Base-by-base conservation (phyloP, 805 yeast species). In the Geotrichum ghanense region DNA sequence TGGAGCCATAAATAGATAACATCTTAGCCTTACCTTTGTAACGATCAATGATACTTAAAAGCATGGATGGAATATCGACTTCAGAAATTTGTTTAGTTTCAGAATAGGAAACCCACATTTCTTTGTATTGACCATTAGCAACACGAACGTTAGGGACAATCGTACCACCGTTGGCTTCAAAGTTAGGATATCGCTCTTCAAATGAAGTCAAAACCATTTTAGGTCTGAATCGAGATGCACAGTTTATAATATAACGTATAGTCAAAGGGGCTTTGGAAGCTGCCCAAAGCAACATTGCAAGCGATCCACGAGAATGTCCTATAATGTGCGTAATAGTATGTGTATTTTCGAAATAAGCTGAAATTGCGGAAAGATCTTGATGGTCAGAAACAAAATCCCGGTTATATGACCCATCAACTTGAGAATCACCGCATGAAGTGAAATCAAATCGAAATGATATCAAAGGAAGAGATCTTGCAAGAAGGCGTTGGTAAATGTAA, bases 391-490 rank as follows among this genome's bases (percentile, higher is more conserved):
- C 62, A 3, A 88, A 58, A 0, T 73, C 64, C 45, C 96, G 69
- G 0, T 89, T 90, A 1, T 45, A 43, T 1, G 59, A 55, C 44
- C 65, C 64, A 42, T 64, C 65, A n/a, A 70, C 79, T 21, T 75
- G 81, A 2, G 95, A 84, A 48, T 74, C 77, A 1, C 97, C 97
- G 61, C 92, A 81, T 3, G 83, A 83, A 47, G 96, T 71, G 57
- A 89, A 88, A 62, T 89, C 97, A 53, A 88, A 79, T 52, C 97
- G 68, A 44, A 86, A 70, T 3, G 82, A 31, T n/a, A 19, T 19
- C 17, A 31, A 12, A 31, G 37, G 37, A 10, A 89, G 61, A 22
- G 62, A 65, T 22, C 74, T 73, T 0, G 94, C 89, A 41, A 86
- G 62, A 14, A 64, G 55, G 21, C 75, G 73, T 52, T 81, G 87